Percentiles rank a stretch among this genome's conserved stretches.
These are phyloP conservation scores for Cryphonectria parasitica DNA, from an alignment of 2,329 filamentous ascomycete species.

Conservation along the genomic window DNA sequence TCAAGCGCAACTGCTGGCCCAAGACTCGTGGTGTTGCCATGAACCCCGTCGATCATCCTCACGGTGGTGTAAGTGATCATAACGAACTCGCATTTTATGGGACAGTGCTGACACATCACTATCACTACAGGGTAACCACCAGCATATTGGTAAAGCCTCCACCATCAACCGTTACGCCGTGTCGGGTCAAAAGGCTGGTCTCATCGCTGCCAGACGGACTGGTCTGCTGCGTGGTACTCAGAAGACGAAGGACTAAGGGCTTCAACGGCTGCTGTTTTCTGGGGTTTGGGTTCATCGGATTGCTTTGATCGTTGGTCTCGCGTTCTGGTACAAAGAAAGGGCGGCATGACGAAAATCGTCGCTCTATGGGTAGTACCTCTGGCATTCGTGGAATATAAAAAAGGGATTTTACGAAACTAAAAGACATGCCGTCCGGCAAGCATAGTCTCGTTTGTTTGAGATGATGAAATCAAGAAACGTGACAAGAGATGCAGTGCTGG, in stretches of 20 bases:
- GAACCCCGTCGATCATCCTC: conserved; percentile 99
- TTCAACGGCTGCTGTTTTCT: conserved; percentile 54
- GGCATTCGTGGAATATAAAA: conserved; percentile 54
- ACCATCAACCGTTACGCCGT: conserved; percentile 98
- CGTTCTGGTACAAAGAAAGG: conserved; percentile 39
- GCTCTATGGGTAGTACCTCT: conserved; percentile 33
- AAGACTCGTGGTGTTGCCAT: conserved; percentile 99
- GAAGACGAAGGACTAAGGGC: conserved; percentile 94
- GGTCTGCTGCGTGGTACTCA: conserved; percentile 99
- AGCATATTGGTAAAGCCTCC: conserved; percentile 99
- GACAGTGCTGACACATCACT: conserved; percentile 46
- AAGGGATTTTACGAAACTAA: conserved; percentile 38
- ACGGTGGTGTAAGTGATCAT: conserved; percentile 74
- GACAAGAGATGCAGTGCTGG: conserved; percentile 15
- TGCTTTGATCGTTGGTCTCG: conserved; percentile 57
- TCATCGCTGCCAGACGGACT: conserved; percentile 98
- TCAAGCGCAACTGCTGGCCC: conserved; percentile 99
- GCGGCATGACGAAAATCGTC: conserved; percentile 30
- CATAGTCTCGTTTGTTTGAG: conserved; percentile 7
- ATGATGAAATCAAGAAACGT: conserved; percentile 13
- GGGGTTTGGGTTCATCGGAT: conserved; percentile 69
- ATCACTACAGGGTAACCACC: conserved; percentile 84
- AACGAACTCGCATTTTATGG: conserved; percentile 10
- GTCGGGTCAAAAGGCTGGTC: conserved; percentile 99
- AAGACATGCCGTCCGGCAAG: conserved; percentile 13